Evolutionary conservation across 192 early-diverging fungal species (phyloP), one percentile per base, ranked within the genome.

Genomic region (Funneliformis mosseae): DNA sequence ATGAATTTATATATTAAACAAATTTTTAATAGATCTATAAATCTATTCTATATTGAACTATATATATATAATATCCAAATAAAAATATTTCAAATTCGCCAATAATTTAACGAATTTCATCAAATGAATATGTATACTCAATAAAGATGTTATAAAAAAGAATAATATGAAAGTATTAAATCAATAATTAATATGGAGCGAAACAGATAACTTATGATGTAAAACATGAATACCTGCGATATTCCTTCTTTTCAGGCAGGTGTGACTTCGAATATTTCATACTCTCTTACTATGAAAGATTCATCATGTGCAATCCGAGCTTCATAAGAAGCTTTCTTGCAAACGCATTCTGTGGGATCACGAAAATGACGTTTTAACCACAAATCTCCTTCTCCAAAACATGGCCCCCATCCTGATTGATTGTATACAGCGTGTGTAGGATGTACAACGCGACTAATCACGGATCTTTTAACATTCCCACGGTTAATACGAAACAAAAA

Each of bases 381-480:
- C 67, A 69, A 69, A 9, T 69, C 67, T 6, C 28, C 39, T 41
- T 38, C 39, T 69, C 67, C 67, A 27, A 69, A 69, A 69, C 67
- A 69, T 39, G 67, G 67, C 12, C 67, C 67, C 27, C 27, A 69
- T 7, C 39, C 67, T 18, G 10, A 11, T 28, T 69, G 28, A 33
- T 69, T 41, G 33, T 38, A 69, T 69, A 69, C 21, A 39, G 67
- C 67, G 5, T 69, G 28, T 28, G 12, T 33, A 16, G 28, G 16
- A 38, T 16, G 67, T 18, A 27, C 27, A 69, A 69, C 23, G 14
- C 67, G 27, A 21, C 67, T 69, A 14, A 69, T 28, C 14, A 55
- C 5, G 7, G 50, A 55, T 55, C 50, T 55, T 69, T 69, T 69
- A 41, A 41, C 16, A 69, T 69, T 27, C 16, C 25, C 8, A 28